Evolutionary conservation across 2,329 filamentous ascomycete genomes (phyloP), one percentile per base, ranked within the genome.

Genomic region (Cryphonectria naterciae): DNA sequence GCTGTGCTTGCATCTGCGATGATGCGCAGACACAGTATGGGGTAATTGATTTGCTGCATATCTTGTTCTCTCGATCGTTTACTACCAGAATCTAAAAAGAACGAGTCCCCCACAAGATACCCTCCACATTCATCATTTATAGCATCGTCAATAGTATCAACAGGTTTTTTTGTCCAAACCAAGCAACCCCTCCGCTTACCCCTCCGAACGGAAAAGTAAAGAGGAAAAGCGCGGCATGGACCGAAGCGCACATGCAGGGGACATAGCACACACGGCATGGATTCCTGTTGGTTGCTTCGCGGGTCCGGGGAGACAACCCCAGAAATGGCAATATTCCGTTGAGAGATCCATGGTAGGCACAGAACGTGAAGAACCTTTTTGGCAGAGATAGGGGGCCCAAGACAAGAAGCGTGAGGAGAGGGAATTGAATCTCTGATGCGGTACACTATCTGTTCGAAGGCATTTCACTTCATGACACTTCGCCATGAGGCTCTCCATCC

Each of bases 201-300:
- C 52, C 52, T 25, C n/a, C 13, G 32, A 32, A 32, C 2, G 32
- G 37, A 28, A 43, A 28, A 46, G 35, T 11, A 39, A 61, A 54
- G 19, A 52, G 46, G 8, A 28, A 32, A 25, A 15, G 37, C 35
- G 67, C 60, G 56, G 67, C 67, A 39, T 58, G 67, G 43, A 63
- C 67, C 49, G 67, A 49, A 68, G 56, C 67, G 60, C 35, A 43
- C 58, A 43, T 62, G 56, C 52, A 15, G n/a, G n/a, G 52, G 65
- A 68, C 67, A 58, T 68, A 49, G 46, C 46, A 49, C 61, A 25
- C 67, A 68, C 56, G 32, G 58, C 67, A 68, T 68, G 19, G 17
- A 39, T 62, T 68, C 66, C 56, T 39, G 67, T 68, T 62, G 67
- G 67, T 52, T 54, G 41, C 41, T 37, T 61, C 25, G 28, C 7